A percentile compares a stretch with the other conserved stretches of the same genome.
phyloP scores from a whole-genome alignment of 2,329 filamentous ascomycete genomes.

The Acrodontium crateriforme region DNA sequence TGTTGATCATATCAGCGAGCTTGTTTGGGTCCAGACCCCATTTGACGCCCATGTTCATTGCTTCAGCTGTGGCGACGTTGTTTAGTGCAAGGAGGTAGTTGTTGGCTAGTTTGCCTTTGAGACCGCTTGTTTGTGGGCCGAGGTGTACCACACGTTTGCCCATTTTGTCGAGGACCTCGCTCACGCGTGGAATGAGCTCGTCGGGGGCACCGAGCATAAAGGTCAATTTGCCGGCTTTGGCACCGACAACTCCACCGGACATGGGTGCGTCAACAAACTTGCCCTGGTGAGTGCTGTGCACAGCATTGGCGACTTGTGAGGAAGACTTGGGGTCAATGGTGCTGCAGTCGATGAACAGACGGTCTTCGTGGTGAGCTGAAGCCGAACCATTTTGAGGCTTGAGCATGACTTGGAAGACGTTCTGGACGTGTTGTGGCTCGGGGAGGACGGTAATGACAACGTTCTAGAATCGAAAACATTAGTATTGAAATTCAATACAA shows the following conservation, averaged over 20 bases:
- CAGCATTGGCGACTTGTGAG: slow-evolving; percentile 56
- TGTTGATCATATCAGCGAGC: slow-evolving; percentile 78
- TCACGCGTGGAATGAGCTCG: slow-evolving; percentile 48
- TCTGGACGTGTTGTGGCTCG: slow-evolving; percentile 74
- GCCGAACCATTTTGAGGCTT: slow-evolving; percentile 40
- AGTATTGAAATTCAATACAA: no score
- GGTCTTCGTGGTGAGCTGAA: slow-evolving; percentile 36
- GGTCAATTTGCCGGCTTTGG: slow-evolving; percentile 71
- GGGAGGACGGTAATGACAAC: slow-evolving; percentile 80
- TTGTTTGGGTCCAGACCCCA: slow-evolving; percentile 51
- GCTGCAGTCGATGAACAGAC: slow-evolving; percentile 88
- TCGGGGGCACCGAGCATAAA: slow-evolving; percentile 80
- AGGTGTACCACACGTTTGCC: slow-evolving; percentile 77
- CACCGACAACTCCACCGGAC: slow-evolving; percentile 90
- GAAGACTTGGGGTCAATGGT: slow-evolving; percentile 90
- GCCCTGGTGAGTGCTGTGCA: slow-evolving; percentile 53
- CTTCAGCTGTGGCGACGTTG: slow-evolving; percentile 62
- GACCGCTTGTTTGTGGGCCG: slow-evolving; percentile 68
- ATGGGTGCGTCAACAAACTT: slow-evolving; percentile 89
- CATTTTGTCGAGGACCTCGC: slow-evolving; percentile 64
- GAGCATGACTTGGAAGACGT: slow-evolving; percentile 67
- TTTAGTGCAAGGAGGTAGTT: slow-evolving; percentile 92
- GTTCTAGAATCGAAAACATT: slow-evolving; percentile 48
- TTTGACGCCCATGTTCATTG: slow-evolving; percentile 50
- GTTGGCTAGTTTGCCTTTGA: slow-evolving; percentile 89